Evolutionary conservation across 805 yeast species (phyloP).

Genomic region (Candida ponderosae): DNA sequence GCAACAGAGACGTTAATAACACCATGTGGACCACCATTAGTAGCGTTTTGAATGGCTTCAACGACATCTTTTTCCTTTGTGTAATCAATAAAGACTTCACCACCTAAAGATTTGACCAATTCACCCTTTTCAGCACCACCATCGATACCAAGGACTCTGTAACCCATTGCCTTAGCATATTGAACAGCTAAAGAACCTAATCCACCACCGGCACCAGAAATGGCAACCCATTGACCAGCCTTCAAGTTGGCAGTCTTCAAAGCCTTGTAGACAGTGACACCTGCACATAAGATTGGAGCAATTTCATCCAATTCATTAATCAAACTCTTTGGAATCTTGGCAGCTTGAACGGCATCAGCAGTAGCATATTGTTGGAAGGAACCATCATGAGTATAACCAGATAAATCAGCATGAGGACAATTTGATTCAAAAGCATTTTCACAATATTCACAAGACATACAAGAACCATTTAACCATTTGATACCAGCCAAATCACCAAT

Average conservation of each 20-base stretch:
- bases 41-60: constrained; percentile 44
- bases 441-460: constrained; percentile 73
- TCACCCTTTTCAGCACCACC: constrained; percentile 58
- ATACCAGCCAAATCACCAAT: constrained; percentile 79
- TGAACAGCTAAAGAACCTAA: constrained; percentile 69
- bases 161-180: constrained; percentile 73
- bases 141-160: constrained; percentile 63
- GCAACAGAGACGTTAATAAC: constrained; percentile 72
- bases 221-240: constrained; percentile 71
- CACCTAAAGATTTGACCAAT: constrained; percentile 52
- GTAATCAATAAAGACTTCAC: constrained; percentile 58
- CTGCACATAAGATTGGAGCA: constrained; percentile 86
- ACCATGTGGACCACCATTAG: constrained; percentile 73
- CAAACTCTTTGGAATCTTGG: constrained; percentile 57
- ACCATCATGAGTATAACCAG: constrained; percentile 88
- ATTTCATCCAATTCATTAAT: constrained; percentile 62
- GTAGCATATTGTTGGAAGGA: constrained; percentile 88
- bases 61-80: constrained; percentile 46
- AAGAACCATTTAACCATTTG: constrained; percentile 78
- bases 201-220: constrained; percentile 79
- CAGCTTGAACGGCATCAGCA: constrained; percentile 84
- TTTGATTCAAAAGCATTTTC: constrained; percentile 58
- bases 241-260: constrained; percentile 65
- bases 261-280: constrained; percentile 88
- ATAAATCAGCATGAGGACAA: constrained; percentile 62